Conservation (phyloP, 2,329 filamentous ascomycete genomes). For the Cladorrhinum sp. region DNA sequence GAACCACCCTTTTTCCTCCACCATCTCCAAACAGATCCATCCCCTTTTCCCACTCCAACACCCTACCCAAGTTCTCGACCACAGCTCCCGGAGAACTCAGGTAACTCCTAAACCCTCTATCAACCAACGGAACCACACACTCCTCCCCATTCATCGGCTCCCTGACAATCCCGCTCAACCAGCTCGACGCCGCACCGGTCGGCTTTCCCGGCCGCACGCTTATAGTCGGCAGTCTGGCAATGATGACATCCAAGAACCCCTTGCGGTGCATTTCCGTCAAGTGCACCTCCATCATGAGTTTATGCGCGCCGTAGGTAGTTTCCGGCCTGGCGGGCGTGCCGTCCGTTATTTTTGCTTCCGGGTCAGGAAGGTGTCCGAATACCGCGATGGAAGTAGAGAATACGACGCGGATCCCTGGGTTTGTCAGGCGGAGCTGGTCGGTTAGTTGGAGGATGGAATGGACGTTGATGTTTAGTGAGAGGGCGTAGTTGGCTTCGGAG, state of each 20-base stretch:
- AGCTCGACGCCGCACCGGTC: slow-evolving; percentile 60
- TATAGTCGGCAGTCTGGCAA: slow-evolving; percentile 59
- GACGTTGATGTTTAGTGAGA: slow-evolving; percentile 59
- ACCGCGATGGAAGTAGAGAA: slow-evolving; percentile 63
- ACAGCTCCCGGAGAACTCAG: slow-evolving; percentile 52
- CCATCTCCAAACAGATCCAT: background rate
- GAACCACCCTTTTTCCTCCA: slow-evolving; percentile 45
- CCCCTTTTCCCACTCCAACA: slow-evolving; percentile 40
- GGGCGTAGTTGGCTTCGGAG: slow-evolving; percentile 58
- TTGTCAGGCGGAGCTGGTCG: slow-evolving; percentile 45
- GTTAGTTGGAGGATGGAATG: slow-evolving; percentile 55
- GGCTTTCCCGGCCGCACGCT: slow-evolving; percentile 59
- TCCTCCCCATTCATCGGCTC: slow-evolving; percentile 56
- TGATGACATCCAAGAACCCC: slow-evolving; percentile 56
- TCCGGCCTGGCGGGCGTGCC: slow-evolving; percentile 55
- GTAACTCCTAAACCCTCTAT: slow-evolving; percentile 50
- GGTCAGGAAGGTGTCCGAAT: slow-evolving; percentile 55
- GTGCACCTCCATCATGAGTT: slow-evolving; percentile 59
- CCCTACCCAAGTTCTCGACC: slow-evolving; percentile 51
- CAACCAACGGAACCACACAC: slow-evolving; percentile 51
- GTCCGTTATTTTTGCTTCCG: slow-evolving; percentile 43
- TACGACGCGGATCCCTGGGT: slow-evolving; percentile 55
- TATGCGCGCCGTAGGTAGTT: slow-evolving; percentile 61
- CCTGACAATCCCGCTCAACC: slow-evolving; percentile 61
- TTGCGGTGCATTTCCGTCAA: slow-evolving; percentile 62